Base-by-base conservation (phyloP, 129 eudicot species). In the Artemisia argyi region DNA sequence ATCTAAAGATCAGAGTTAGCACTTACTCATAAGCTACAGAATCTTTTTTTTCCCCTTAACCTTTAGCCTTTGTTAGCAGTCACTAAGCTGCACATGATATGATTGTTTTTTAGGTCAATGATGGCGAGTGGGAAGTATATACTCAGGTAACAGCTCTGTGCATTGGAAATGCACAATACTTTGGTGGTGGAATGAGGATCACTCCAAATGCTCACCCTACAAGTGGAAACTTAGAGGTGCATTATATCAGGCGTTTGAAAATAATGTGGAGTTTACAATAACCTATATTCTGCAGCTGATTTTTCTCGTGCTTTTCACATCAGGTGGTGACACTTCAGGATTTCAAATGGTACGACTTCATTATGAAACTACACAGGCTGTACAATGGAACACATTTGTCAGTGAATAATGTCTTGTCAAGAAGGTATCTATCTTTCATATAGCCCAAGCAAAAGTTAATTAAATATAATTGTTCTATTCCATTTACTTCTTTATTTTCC, bases 101-200 rank as follows among this genome's bases (percentile, higher is more conserved):
- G 30, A 24, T 74, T 39, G 46, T 71, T 47, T 51, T 79, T 60
- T 79, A 94, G 99, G 86, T 90, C 48, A 89, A 94, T 70, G 88
- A 85, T 26, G 99, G 99, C 6, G 97, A 94, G 71, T 94, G 99
- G 99, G 89, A 88, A 85, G 77, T 76, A 71, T 86, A 80, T 80
- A 73, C 99, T 68, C 79, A 94, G 71, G 96, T 88, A 61, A 94
- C 99, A 50, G 97, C 99, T 62, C 84, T 94, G 65, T 94, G 97
- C 88, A 65, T 94, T 24, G 99, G 99, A 42, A 94, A 94, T 86
- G 99, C 97, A 47, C 90, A 94, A 76, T 94, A 70, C 79, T 94
- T 94, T 79, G 99, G 99, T 65, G 99, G 99, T 72, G 99, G 99
- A 54, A 94, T 94, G 99, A 90, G 88, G 89, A 94, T 94, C 66